Evolutionary conservation across 805 yeast genomes (phyloP).

Genomic region (Starmerella ratchasimensis): DNA sequence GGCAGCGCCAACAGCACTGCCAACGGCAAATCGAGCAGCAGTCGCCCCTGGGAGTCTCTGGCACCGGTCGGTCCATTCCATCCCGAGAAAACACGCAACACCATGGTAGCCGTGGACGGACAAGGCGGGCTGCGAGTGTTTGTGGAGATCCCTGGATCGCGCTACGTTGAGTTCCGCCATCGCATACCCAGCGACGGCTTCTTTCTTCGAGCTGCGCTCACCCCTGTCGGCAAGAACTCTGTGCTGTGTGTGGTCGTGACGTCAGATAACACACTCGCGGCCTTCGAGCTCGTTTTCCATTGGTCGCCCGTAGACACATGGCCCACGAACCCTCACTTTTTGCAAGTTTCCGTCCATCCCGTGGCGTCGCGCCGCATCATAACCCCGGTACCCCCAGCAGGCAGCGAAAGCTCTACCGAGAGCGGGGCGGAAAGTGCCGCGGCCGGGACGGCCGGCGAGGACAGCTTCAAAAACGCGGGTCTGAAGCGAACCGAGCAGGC

Average conservation of each 20-base stretch:
- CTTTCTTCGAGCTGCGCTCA: conserved; percentile 22
- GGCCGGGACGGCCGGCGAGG: too few species aligned
- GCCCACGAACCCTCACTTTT: conserved; percentile 7
- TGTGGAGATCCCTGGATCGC: conserved; percentile 33
- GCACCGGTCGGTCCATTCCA: conserved; percentile 51
- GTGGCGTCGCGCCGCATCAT: conserved; percentile 4
- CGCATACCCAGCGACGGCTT: conserved; percentile 18
- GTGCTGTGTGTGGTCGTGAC: conserved; percentile 24
- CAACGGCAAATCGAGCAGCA: not conserved
- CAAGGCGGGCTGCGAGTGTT: conserved; percentile 48
- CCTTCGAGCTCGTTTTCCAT: conserved; percentile 22
- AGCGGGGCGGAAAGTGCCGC: too few species aligned
- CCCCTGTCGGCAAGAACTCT: conserved; percentile 17
- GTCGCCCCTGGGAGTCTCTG: conserved; percentile 32
- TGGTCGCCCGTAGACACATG: conserved; percentile 18
- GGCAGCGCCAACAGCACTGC: not conserved
- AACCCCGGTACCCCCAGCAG: not conserved
- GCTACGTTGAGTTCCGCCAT: conserved; percentile 19
- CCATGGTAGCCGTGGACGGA: conserved; percentile 50
- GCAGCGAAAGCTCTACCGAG: not conserved
- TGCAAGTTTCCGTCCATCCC: conserved; percentile 1
- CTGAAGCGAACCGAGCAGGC: too few species aligned
- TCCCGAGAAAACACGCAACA: conserved; percentile 55
- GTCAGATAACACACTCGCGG: conserved; percentile 7
- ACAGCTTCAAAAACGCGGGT: too few species aligned